Evolutionary conservation across 495 filamentous ascomycete genomes (phyloP).

Genomic region (Neurospora sp.): DNA sequence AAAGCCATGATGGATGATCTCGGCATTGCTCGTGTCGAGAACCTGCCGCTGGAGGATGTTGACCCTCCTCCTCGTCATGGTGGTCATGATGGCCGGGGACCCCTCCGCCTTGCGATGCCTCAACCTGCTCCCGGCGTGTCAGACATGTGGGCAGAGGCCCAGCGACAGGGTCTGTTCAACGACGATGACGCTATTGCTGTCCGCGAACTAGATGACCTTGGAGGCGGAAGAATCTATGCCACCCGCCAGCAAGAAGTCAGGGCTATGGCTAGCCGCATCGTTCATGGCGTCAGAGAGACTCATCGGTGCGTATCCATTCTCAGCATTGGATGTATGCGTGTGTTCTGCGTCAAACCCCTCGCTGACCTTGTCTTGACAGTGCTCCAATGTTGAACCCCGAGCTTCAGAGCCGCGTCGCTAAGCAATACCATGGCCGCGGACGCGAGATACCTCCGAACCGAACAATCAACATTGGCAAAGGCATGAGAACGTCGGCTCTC

Average conservation of each 20-base stretch:
- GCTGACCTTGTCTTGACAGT: background rate
- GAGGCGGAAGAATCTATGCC: constrained; percentile 15
- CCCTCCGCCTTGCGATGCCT: background rate
- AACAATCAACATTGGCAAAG: background rate
- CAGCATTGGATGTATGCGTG: background rate
- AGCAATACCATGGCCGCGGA: background rate
- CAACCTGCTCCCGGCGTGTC: background rate
- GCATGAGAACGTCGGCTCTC: background rate
- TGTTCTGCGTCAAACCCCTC: background rate
- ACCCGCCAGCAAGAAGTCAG: background rate
- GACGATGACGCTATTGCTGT: constrained; percentile 19
- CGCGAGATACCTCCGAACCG: background rate
- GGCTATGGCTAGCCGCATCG: background rate
- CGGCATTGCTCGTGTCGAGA: constrained; percentile 3
- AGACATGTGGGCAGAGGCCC: background rate
- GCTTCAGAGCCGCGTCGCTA: background rate
- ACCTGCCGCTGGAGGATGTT: constrained; percentile 9
- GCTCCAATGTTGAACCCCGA: background rate
- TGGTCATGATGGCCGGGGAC: background rate
- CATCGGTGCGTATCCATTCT: background rate
- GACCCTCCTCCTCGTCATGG: background rate
- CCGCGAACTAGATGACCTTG: constrained; percentile 17
- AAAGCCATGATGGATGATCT: constrained; percentile 9
- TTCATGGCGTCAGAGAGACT: background rate
- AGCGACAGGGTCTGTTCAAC: constrained; percentile 7